Percentiles rank a stretch among this genome's conserved stretches.
phyloP scores from a whole-genome alignment of 352 stramenopile species.

The Phytopythium cucurbitacearum region DNA sequence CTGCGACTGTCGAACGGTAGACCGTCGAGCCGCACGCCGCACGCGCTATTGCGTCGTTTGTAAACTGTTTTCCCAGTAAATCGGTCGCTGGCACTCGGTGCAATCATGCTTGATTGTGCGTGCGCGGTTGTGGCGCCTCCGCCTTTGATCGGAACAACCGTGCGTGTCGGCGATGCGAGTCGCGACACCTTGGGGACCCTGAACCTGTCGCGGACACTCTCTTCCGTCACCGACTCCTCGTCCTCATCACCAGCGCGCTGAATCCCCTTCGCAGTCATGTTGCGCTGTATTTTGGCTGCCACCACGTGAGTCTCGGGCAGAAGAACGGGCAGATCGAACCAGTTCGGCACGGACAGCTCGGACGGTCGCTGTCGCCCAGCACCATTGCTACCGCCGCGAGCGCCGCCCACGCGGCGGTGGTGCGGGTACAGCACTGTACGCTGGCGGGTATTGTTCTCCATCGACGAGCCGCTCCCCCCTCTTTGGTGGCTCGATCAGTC shows the following conservation, averaged over 20 bases:
- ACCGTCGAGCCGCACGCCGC: slow-evolving; percentile 25
- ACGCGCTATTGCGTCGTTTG: slow-evolving; percentile 20
- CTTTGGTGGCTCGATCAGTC: not conserved
- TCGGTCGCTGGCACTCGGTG: not conserved
- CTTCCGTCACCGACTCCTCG: not conserved
- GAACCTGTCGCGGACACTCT: slow-evolving; percentile 1
- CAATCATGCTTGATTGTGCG: not conserved
- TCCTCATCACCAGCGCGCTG: not conserved
- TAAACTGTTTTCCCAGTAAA: slow-evolving; percentile 9
- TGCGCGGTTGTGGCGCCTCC: not conserved
- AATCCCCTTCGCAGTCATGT: not conserved
- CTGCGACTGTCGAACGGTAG: slow-evolving; percentile 23
- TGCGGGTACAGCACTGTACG: slow-evolving; percentile 33
- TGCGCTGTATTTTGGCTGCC: slow-evolving; percentile 35
- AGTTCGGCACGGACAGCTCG: slow-evolving; percentile 31
- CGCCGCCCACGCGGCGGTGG: not conserved
- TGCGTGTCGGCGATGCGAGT: slow-evolving; percentile 16
- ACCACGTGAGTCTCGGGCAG: slow-evolving; percentile 37
- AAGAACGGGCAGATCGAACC: slow-evolving; percentile 65
- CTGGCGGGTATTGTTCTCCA: slow-evolving; percentile 8
- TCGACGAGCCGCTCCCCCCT: not conserved
- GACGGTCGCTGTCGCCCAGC: not conserved
- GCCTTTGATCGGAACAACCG: not conserved
- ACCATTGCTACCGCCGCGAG: not conserved
- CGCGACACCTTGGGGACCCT: slow-evolving; percentile 43